phyloP scores from a whole-genome alignment of 148 eudicot genomes.

The Rhododendron vialii region DNA sequence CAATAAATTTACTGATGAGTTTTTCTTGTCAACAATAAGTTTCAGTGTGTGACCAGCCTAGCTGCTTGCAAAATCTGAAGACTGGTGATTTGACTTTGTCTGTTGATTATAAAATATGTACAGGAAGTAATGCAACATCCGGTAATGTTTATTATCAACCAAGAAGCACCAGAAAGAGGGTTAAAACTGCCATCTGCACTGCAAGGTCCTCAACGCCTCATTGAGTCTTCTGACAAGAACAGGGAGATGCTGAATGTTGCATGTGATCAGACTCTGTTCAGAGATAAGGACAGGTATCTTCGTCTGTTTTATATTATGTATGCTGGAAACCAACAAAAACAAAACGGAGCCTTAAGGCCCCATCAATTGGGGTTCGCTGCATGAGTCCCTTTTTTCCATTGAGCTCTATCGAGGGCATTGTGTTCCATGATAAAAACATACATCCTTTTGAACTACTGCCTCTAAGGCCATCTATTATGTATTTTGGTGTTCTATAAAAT shows the following conservation, averaged over 20 bases:
- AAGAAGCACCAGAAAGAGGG: slow-evolving; percentile 41
- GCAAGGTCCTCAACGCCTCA: slow-evolving; percentile 14
- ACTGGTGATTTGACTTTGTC: neutral
- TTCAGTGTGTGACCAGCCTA: neutral
- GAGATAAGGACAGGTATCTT: slow-evolving; percentile 39
- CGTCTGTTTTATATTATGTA: neutral
- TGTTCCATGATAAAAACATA: neutral
- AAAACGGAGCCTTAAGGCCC: neutral
- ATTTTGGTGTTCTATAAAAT: neutral
- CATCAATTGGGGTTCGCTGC: neutral
- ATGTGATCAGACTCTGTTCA: slow-evolving; percentile 34
- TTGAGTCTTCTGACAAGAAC: slow-evolving; percentile 34
- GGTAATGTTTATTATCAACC: slow-evolving; percentile 51
- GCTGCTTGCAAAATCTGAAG: neutral
- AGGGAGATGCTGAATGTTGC: slow-evolving; percentile 33
- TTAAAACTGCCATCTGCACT: slow-evolving; percentile 21
- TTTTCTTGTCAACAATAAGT: neutral
- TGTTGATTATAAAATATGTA: neutral
- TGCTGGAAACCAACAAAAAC: neutral
- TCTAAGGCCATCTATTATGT: neutral
- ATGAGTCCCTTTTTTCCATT: neutral
- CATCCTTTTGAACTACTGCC: neutral
- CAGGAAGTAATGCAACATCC: slow-evolving; percentile 87
- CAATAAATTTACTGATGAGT: neutral
- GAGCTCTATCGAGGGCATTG: neutral